These are phyloP conservation scores for Tulasnella sp. DNA, from an alignment of 768 basidiomycete genomes.

Conservation along the genomic window DNA sequence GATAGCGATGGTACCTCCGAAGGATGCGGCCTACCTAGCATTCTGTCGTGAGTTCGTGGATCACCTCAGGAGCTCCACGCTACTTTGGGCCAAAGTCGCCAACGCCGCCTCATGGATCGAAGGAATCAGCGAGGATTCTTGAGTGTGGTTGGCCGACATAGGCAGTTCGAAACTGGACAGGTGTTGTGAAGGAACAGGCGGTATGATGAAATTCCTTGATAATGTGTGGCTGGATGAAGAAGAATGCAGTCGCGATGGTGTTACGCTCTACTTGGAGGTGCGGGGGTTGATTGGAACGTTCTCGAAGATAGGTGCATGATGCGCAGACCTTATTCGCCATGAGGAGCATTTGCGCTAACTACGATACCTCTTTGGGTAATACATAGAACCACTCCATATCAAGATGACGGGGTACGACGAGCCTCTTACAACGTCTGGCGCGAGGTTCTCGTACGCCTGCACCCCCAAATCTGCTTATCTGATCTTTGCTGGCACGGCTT, in stretches of 20 bases:
- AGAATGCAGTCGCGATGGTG: neutral
- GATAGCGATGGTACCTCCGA: neutral
- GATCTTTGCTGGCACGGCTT: neutral
- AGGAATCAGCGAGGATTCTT: neutral
- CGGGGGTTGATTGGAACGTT: neutral
- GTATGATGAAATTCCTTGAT: neutral
- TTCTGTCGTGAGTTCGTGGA: slow-evolving; percentile 8
- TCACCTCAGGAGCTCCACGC: slow-evolving; percentile 7
- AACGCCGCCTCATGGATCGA: slow-evolving; percentile 9
- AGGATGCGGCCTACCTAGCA: neutral
- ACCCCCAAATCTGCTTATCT: neutral
- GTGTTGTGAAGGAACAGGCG: neutral
- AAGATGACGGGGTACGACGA: neutral
- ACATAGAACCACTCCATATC: neutral
- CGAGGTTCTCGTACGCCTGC: neutral
- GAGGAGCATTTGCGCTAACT: neutral
- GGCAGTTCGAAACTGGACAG: neutral
- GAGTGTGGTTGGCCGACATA: neutral
- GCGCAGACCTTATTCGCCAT: neutral
- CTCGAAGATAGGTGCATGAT: neutral
- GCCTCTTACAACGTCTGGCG: neutral
- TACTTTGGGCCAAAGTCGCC: slow-evolving; percentile 3
- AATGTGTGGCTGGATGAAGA: neutral
- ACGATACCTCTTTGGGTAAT: neutral
- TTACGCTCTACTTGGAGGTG: neutral